Base-by-base conservation (phyloP, 176 grass and related monocot species). In the Oryza rufipogon region DNA sequence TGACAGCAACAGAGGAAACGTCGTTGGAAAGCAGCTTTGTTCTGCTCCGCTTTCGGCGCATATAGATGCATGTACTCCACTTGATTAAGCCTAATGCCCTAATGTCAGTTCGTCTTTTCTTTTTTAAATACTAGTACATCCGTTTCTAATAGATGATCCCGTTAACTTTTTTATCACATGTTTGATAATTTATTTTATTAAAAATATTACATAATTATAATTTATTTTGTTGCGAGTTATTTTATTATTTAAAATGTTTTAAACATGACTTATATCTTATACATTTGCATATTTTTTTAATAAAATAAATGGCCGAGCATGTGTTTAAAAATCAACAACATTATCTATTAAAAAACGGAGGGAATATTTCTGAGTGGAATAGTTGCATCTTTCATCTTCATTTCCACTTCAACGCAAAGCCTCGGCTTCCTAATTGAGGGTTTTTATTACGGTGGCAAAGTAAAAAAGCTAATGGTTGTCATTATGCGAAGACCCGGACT, bases 401-500 rank as follows among this genome's bases (percentile, higher is more conserved):
- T 68, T 17, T 45, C n/a, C 36, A 16, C 58, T 83, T 86, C 48
- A 74, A 74, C 6, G 38, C 25, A 63, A 63, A 54, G 28, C 74
- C 49, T 44, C 52, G 26, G 73, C 15, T 14, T 39, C 41, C 74
- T 61, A 66, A 64, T 74, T 17, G 9, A 33, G 20, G 49, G 74
- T 25, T 87, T 83, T 83, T 78, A 42, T 69, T 83, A 83, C 22
- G 52, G 16, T 19, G 63, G 34, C 56, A 80, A 90, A 75, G 68
- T 19, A 69, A 90, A 90, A 90, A 70, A 90, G 84, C 9, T 44
- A 41, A 84, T 75, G 30, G 58, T 80, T 90, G 80, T 84, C 89
- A 87, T 84, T 83, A 70, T 87, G 84, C 64, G 13, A n/a, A 32
- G 69, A 68, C 76, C 23, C 41, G 12, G 48, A 61, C 56, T 22